phyloP scores from a whole-genome alignment of 371 early-diverging fungal species.

The Paraphysoderma sedebokerense region DNA sequence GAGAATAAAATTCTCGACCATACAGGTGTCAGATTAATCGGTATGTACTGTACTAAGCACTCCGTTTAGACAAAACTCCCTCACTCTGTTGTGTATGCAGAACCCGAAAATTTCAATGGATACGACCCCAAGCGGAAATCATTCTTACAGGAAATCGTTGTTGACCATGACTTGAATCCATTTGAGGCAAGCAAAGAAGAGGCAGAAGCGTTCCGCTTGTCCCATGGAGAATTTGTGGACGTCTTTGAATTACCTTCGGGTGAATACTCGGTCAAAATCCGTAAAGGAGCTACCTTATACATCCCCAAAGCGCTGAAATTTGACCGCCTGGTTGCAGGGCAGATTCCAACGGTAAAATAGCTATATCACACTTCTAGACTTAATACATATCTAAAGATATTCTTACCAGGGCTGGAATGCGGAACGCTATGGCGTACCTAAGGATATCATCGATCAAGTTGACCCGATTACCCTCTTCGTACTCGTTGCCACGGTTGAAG shows the following conservation, averaged over 20 bases:
- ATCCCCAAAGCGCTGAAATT: conserved; percentile 89
- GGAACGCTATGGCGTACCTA: conserved; percentile 83
- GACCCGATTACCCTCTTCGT: conserved; percentile 78
- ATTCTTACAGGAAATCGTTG: conserved; percentile 77
- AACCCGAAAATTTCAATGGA: conserved; percentile 74
- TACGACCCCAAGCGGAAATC: conserved; percentile 82
- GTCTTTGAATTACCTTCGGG: conserved; percentile 38
- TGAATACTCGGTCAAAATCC: conserved; percentile 60
- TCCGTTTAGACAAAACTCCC: too few relatives aligned
- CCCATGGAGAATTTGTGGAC: conserved; percentile 77
- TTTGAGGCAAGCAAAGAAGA: conserved; percentile 83
- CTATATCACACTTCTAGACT: too few relatives aligned
- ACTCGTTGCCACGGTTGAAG: conserved; percentile 83
- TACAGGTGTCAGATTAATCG: conserved; percentile 87
- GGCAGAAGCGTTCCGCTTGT: conserved; percentile 71
- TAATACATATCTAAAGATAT: too few relatives aligned
- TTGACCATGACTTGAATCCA: conserved; percentile 80
- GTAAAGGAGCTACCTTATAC: conserved; percentile 73
- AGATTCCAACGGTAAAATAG: conserved; percentile 84
- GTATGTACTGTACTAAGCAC: neutral
- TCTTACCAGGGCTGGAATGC: conserved; percentile 96
- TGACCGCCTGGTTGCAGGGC: conserved; percentile 88
- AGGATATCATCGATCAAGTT: conserved; percentile 79
- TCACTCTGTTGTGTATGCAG: conserved; percentile 5
- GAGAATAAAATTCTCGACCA: conserved; percentile 83